A percentile compares a stretch with the other conserved stretches of the same genome.
phyloP scores from a whole-genome alignment of 106 monocot species.

The Agapanthus africanus region DNA sequence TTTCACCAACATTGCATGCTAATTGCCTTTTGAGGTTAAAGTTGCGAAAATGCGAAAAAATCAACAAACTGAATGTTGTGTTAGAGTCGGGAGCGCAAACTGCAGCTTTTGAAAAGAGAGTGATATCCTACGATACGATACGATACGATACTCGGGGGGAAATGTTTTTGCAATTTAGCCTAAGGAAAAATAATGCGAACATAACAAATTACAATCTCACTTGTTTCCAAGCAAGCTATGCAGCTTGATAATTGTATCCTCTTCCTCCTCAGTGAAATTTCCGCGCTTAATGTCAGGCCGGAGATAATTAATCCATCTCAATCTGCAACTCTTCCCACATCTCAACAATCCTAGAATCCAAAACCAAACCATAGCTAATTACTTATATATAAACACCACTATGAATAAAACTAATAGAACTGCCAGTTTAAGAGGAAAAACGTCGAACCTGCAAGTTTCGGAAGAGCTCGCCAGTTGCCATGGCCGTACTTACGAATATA shows the following conservation, averaged over 20 bases:
- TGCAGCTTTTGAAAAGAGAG: neutral
- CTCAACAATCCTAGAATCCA: constrained; percentile 44
- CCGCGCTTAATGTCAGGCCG: constrained; percentile 75
- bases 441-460: constrained; percentile 61
- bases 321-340: constrained; percentile 84
- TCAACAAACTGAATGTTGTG: neutral
- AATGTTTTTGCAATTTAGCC: neutral
- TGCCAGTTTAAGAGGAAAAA: too few relatives aligned
- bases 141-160: neutral
- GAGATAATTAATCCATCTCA: constrained; percentile 88
- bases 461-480: constrained; percentile 73
- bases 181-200: neutral
- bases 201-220: constrained; percentile 15
- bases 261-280: constrained; percentile 63
- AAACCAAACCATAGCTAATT: neutral
- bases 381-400: too few relatives aligned
- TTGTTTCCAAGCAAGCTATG: constrained; percentile 70
- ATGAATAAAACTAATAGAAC: neutral
- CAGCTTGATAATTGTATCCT: constrained; percentile 62
- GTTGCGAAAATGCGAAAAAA: neutral
- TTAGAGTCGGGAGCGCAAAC: neutral
- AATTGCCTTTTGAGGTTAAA: neutral
- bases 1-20: neutral
- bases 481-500: constrained; percentile 65
- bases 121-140: too few relatives aligned